These are phyloP conservation scores for Ceratobasidium sp. DNA, from an alignment of 1,284 basidiomycete species.

Conservation along the genomic window DNA sequence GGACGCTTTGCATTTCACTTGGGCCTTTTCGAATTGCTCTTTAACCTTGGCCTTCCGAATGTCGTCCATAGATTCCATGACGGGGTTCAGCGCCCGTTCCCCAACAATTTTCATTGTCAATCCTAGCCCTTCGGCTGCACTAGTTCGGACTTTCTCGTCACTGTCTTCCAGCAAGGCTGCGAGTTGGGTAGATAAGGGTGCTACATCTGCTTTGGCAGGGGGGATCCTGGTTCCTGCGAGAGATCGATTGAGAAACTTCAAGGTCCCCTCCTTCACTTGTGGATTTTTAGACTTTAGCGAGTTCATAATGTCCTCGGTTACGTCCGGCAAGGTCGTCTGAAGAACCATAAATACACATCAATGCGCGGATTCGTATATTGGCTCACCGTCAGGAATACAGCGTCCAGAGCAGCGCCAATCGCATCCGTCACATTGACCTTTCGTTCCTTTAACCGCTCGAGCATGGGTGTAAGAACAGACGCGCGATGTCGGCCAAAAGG, in stretches of 20 bases:
- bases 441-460: constrained; percentile 94
- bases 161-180: constrained; percentile 85
- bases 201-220: constrained; percentile 78
- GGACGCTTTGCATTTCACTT: constrained; percentile 82
- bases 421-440: constrained; percentile 91
- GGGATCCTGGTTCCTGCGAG: constrained; percentile 74
- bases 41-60: constrained; percentile 93
- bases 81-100: constrained; percentile 87
- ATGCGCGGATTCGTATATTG: neutral
- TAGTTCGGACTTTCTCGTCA: constrained; percentile 88
- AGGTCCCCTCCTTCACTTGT: constrained; percentile 92
- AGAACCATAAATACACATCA: constrained; percentile 43
- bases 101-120: constrained; percentile 97
- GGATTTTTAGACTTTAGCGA: constrained; percentile 93
- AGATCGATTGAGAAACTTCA: constrained; percentile 87
- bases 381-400: constrained; percentile 83
- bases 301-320: constrained; percentile 83
- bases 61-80: constrained; percentile 88
- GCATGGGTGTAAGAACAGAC: constrained; percentile 75
- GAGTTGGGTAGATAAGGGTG: constrained; percentile 82
- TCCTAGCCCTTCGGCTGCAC: constrained; percentile 88
- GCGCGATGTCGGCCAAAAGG: constrained; percentile 81
- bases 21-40: constrained; percentile 89
- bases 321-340: constrained; percentile 81
- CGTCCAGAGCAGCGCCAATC: constrained; percentile 88